Percentiles rank a stretch among this genome's conserved stretches.
Evolutionary conservation across 108 stramenopile species (phyloP).

Genomic region (Fragilaria crotonensis): DNA sequence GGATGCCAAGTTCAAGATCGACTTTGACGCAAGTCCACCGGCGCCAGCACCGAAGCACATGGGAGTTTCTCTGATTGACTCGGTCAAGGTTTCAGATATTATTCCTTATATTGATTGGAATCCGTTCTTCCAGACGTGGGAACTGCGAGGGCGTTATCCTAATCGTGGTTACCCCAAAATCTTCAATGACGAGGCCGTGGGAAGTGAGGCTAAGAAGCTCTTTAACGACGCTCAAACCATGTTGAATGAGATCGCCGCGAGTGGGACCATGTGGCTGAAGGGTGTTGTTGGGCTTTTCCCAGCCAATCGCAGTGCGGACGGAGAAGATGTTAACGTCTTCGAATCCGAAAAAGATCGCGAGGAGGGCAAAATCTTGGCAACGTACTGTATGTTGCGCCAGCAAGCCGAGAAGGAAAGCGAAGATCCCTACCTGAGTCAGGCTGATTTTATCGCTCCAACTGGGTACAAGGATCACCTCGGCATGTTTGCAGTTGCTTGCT

Average conservation of each 20-base stretch:
- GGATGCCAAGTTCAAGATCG: constrained; percentile 72
- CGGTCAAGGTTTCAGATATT: constrained; percentile 74
- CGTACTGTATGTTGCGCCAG: constrained; percentile 97
- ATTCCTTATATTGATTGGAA: constrained; percentile 99
- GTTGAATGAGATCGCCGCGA: constrained; percentile 86
- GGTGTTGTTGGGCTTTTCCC: constrained; percentile 95
- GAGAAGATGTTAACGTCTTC: constrained; percentile 96
- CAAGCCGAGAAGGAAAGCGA: constrained; percentile 98
- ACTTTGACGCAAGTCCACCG: constrained; percentile 84
- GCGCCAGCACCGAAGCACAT: constrained; percentile 74
- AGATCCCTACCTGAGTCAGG: constrained; percentile 92
- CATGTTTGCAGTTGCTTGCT: constrained; percentile 97
- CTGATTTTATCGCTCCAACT: constrained; percentile 97
- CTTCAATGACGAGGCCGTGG: constrained; percentile 96
- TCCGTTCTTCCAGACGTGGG: constrained; percentile 99
- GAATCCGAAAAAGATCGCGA: constrained; percentile 71
- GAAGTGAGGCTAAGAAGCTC: constrained; percentile 95
- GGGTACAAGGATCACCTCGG: constrained; percentile 94
- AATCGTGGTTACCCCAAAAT: constrained; percentile 99
- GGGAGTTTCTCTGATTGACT: constrained; percentile 80
- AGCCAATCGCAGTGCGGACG: constrained; percentile 89
- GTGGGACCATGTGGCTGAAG: constrained; percentile 80
- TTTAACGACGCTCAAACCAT: constrained; percentile 95
- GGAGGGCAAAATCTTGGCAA: constrained; percentile 57
- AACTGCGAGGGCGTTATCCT: constrained; percentile 97